Evolutionary conservation across 73 alveolate species (phyloP).

Genomic region (Stentor coeruleus): DNA sequence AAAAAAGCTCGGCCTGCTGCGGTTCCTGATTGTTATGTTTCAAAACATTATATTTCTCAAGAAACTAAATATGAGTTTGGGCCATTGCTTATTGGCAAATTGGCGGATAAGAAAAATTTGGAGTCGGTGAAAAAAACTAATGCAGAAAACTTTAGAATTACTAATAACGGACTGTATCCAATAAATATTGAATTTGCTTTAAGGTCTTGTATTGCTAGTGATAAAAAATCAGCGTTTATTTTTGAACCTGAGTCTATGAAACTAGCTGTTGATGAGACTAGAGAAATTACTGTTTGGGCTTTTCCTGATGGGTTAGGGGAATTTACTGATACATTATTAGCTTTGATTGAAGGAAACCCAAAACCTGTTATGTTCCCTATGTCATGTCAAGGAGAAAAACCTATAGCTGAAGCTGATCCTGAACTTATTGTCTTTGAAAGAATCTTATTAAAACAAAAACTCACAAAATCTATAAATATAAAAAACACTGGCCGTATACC

Average conservation of each 20-base stretch:
- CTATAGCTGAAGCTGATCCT: constrained; percentile 91
- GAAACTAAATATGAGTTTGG: constrained; percentile 93
- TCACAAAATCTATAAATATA: constrained; percentile 82
- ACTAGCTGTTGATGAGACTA: constrained; percentile 86
- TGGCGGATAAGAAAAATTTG: constrained; percentile 84
- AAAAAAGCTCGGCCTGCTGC: constrained; percentile 73
- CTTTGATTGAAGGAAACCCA: constrained; percentile 96
- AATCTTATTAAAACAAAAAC: constrained; percentile 77
- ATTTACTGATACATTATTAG: constrained; percentile 92
- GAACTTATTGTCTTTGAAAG: constrained; percentile 93
- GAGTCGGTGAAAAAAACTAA: constrained; percentile 78
- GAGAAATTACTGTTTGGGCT: constrained; percentile 92
- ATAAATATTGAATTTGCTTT: constrained; percentile 81
- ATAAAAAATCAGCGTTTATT: constrained; percentile 60
- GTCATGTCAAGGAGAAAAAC: constrained; percentile 93
- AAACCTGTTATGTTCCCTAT: constrained; percentile 90
- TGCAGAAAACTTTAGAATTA: constrained; percentile 80
- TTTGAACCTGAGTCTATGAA: constrained; percentile 88
- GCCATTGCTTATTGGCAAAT: constrained; percentile 92
- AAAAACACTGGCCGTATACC: constrained; percentile 91
- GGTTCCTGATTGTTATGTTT: constrained; percentile 66
- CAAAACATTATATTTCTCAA: constrained; percentile 49
- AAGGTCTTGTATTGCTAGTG: constrained; percentile 36
- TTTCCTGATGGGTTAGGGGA: constrained; percentile 77
- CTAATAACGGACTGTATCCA: constrained; percentile 95